Evolutionary conservation across 768 basidiomycete species (phyloP).

Genomic region (Strobilomyces dryophilus): DNA sequence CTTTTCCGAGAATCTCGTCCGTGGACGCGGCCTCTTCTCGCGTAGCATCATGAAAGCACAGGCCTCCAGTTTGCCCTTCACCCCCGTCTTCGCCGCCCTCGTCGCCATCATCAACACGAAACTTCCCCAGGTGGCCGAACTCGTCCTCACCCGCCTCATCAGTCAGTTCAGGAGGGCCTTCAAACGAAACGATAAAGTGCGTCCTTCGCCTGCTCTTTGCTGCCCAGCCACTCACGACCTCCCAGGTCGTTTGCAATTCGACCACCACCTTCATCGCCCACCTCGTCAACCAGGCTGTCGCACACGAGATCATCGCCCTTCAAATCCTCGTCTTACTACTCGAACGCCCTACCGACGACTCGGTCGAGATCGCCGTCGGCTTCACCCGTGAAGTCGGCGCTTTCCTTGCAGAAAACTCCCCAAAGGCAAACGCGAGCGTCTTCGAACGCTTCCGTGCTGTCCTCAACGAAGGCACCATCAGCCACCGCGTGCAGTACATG

Average conservation of each 20-base stretch:
- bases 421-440: conserved; percentile 91
- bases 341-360: conserved; percentile 94
- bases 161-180: conserved; percentile 94
- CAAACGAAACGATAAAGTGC: conserved; percentile 95
- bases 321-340: conserved; percentile 95
- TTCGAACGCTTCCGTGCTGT: conserved; percentile 97
- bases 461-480: conserved; percentile 91
- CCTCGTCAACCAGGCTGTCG: conserved; percentile 90
- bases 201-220: conserved; percentile 16
- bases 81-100: conserved; percentile 92
- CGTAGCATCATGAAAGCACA: conserved; percentile 98
- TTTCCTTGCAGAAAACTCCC: conserved; percentile 88
- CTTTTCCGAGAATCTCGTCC: conserved; percentile 90
- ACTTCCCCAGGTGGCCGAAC: conserved; percentile 92
- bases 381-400: conserved; percentile 98
- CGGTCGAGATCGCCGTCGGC: conserved; percentile 96
- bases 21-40: conserved; percentile 89
- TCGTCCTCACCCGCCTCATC: conserved; percentile 82
- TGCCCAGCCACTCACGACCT: neutral
- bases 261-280: conserved; percentile 89
- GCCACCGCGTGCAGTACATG: conserved; percentile 98
- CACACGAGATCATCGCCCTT: conserved; percentile 90
- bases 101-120: conserved; percentile 97
- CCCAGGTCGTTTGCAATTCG: conserved; percentile 87
- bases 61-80: conserved; percentile 93